These are phyloP conservation scores for Crithidia thermophila DNA, from an alignment of 208 protist species.

Conservation along the genomic window DNA sequence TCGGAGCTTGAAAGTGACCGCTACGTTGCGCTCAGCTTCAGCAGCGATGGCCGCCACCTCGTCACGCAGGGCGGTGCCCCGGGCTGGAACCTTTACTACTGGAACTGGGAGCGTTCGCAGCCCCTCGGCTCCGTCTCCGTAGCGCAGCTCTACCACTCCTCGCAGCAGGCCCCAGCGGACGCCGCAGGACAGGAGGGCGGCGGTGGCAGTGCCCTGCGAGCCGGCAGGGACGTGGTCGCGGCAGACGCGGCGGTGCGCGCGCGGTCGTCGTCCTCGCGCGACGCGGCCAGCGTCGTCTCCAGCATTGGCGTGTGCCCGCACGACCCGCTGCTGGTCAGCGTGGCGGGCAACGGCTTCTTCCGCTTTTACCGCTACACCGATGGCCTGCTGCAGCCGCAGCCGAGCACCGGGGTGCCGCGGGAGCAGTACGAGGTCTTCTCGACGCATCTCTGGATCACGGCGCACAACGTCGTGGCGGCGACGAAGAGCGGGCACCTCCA, in stretches of 20 bases:
- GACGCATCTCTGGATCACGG: conserved; percentile 91
- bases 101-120: conserved; percentile 93
- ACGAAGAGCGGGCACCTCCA: conserved; percentile 86
- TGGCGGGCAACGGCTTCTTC: conserved; percentile 92
- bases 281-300: conserved; percentile 46
- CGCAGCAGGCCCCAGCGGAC: background rate
- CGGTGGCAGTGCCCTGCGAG: background rate
- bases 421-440: conserved; percentile 84
- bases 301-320: conserved; percentile 82
- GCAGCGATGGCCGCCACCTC: conserved; percentile 85
- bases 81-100: conserved; percentile 87
- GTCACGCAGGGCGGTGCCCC: conserved; percentile 87
- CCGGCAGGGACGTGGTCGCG: background rate
- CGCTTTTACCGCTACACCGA: conserved; percentile 93
- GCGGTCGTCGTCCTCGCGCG: background rate
- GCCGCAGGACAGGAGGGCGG: background rate
- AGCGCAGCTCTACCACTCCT: conserved; percentile 14
- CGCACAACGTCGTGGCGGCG: conserved; percentile 82
- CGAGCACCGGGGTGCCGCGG: conserved; percentile 45
- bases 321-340: conserved; percentile 88
- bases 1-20: conserved; percentile 75
- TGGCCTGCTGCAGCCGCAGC: conserved; percentile 77
- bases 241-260: background rate
- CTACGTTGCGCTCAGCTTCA: conserved; percentile 85
- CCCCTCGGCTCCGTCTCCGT: conserved; percentile 71